phyloP scores from a whole-genome alignment of 306 rosid species.

The Lithocarpus polystachyus region DNA sequence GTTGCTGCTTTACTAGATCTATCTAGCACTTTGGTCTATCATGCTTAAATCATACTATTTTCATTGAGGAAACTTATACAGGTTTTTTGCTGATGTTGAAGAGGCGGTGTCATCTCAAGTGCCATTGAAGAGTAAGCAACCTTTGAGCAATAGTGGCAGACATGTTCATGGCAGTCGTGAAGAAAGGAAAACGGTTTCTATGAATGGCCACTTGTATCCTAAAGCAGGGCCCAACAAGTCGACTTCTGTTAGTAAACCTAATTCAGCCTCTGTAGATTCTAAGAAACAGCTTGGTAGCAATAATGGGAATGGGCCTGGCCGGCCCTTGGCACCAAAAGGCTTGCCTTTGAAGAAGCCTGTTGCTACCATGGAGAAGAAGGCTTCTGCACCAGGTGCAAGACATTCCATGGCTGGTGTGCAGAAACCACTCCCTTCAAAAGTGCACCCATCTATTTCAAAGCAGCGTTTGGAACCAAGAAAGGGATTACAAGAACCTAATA shows the following conservation, averaged over 20 bases:
- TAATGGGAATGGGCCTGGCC: conserved; percentile 60
- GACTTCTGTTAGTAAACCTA: conserved; percentile 44
- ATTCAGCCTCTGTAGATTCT: conserved; percentile 38
- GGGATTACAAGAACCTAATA: conserved; percentile 41
- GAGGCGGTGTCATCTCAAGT: conserved; percentile 55
- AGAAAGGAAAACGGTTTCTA: conserved; percentile 40
- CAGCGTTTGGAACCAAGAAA: conserved; percentile 50
- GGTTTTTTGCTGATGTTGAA: conserved; percentile 64
- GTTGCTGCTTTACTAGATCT: conserved; percentile 25
- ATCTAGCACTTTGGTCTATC: conserved; percentile 19
- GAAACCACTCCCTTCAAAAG: conserved; percentile 42
- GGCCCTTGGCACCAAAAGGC: conserved; percentile 53
- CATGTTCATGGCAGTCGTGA: conserved; percentile 29
- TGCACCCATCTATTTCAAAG: conserved; percentile 34
- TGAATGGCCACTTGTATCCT: conserved; percentile 44
- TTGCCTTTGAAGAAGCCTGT: conserved; percentile 44
- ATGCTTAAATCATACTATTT: conserved; percentile 35
- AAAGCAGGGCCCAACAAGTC: conserved; percentile 46
- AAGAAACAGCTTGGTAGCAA: conserved; percentile 60
- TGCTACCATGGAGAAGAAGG: conserved; percentile 44
- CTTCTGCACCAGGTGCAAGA: conserved; percentile 36
- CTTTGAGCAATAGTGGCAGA: conserved; percentile 40
- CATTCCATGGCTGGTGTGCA: conserved; percentile 37
- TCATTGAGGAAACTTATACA: conserved; percentile 53
- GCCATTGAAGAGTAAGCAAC: conserved; percentile 44